Conservation (phyloP, 2,329 filamentous ascomycete species). For the Plenodomus biglobosus region DNA sequence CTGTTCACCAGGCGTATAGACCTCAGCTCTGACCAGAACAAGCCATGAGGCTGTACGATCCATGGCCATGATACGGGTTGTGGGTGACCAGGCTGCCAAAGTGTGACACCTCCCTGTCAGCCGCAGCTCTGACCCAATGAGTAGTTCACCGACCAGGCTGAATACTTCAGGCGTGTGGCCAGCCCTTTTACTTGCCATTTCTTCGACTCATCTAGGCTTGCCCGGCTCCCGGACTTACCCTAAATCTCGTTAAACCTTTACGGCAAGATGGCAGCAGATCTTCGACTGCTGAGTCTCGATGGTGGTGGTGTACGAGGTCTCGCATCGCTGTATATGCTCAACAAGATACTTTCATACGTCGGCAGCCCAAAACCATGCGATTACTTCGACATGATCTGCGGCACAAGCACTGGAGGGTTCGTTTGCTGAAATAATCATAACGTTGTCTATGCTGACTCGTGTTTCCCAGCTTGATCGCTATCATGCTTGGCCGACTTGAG, state of each 20-base stretch:
- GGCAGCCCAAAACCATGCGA: slow-evolving; percentile 15
- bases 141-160: not conserved
- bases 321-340: slow-evolving; percentile 8
- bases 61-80: not conserved
- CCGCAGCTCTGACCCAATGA: not conserved
- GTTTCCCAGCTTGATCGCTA: slow-evolving; percentile 11
- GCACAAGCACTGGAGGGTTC: slow-evolving; percentile 22
- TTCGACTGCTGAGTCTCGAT: slow-evolving; percentile 10
- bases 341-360: slow-evolving; percentile 6
- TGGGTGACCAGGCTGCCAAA: not conserved
- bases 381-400: slow-evolving; percentile 24
- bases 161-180: not conserved
- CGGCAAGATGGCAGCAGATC: not conserved
- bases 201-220: too few species aligned
- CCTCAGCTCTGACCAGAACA: not conserved
- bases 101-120: not conserved
- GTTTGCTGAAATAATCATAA: not conserved
- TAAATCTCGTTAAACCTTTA: not conserved
- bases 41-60: not conserved
- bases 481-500: slow-evolving; percentile 20
- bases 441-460: not conserved
- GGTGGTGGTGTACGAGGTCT: slow-evolving; percentile 10
- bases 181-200: not conserved
- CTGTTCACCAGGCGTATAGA: not conserved
- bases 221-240: too few species aligned